Evolutionary conservation across 805 yeast species (phyloP).

Genomic region (Spathaspora sp.): DNA sequence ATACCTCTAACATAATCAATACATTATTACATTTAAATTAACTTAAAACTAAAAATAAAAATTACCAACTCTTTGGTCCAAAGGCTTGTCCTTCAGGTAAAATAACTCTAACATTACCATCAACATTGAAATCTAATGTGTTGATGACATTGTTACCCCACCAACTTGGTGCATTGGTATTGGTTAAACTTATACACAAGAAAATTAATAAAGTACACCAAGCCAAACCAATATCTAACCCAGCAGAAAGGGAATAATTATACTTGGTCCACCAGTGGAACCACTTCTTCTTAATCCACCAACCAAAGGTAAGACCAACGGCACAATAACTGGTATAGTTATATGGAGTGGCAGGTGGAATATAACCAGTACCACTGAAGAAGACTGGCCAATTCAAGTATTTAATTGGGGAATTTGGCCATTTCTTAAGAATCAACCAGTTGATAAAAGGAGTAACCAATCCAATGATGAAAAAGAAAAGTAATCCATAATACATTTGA

Average conservation of each 20-base stretch:
- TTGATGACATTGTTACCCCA: conserved; percentile 60
- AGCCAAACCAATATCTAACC: conserved; percentile 43
- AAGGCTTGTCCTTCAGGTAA: conserved; percentile 41
- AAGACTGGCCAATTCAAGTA: conserved; percentile 38
- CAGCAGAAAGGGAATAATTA: conserved; percentile 43
- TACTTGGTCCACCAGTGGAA: conserved; percentile 45
- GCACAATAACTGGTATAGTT: conserved; percentile 55
- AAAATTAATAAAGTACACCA: conserved; percentile 36
- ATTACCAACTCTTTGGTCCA: conserved; percentile 47
- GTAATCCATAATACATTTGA: conserved; percentile 24
- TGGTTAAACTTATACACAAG: conserved; percentile 19
- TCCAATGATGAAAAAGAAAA: conserved; percentile 39
- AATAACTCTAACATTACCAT: conserved; percentile 20
- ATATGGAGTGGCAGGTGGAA: conserved; percentile 75
- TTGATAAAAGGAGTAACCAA: conserved; percentile 31
- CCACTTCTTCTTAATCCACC: conserved; percentile 36
- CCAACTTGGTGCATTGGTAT: conserved; percentile 40
- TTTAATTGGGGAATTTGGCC: conserved; percentile 33
- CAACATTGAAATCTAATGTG: conserved; percentile 11
- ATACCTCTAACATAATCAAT: neutral
- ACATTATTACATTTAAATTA: neutral
- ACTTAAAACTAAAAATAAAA: neutral
- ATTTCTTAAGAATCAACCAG: conserved; percentile 38
- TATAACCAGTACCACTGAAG: conserved; percentile 49
- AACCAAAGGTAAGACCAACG: conserved; percentile 29